Base-by-base conservation (phyloP, 2,329 filamentous ascomycete species). In the Hymenoscyphus albidus region DNA sequence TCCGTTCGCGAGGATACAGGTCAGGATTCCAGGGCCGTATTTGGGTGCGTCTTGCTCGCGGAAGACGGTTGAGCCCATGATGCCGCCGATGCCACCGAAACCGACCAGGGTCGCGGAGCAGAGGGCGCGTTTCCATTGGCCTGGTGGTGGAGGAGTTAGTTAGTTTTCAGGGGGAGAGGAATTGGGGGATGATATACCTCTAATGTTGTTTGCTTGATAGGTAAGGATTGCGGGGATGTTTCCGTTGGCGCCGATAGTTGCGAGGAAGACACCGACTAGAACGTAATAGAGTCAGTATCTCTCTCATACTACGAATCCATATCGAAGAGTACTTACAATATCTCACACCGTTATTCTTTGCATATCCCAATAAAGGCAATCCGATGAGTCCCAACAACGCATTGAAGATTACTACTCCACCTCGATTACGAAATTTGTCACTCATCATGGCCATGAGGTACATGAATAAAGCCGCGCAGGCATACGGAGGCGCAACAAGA, bases 91-190 rank as follows among this genome's bases (percentile, higher is more conserved):
- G 2, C 90, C 91, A 7, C 91, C 91, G 59, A 90, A 86, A 1
- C 88, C 89, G 3, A 95, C 89, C 1, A 94, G 82, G 0, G 88
- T 89, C 2, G 91, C 90, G 65, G 86, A 90, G 75, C 86, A 88
- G 70, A 95, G 88, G 0, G 91, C 91, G 58, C 92, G 86, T 79
- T 94, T 96, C 91, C 91, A 96, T 78, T 95, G 91, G 0, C 91
- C 92, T 62, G 32, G n/a, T 31, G 27, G 51, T 14, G 35, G 22
- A 5, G 22, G 22, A 27, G 39, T 32, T 14, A 58, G 32, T 27
- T 13, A 22, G 18, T 12, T 32, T 7, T 2, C 18, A 42, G 5
- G 3, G 39, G 38, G 2, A 55, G 31, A n/a, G 10, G 57, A 42
- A 22, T 27, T 27, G 27, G 35, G 38, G 54, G 55, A 13, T 13